phyloP scores from a whole-genome alignment of 1,284 basidiomycete species.

The Sporisorium sorghi region DNA sequence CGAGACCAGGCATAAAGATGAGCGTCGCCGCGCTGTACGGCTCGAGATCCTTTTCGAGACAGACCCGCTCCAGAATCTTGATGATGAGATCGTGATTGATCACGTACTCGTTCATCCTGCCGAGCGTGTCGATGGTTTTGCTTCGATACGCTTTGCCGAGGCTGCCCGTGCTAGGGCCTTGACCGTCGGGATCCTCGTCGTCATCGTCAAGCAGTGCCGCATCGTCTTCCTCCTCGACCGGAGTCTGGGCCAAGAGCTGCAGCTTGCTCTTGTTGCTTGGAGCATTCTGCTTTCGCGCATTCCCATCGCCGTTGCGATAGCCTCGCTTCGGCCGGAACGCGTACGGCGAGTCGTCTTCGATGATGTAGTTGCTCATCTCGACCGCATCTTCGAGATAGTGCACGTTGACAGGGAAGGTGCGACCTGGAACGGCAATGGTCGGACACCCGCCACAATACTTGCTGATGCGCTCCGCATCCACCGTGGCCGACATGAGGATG shows the following conservation, averaged over 20 bases:
- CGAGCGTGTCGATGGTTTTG: constrained; percentile 82
- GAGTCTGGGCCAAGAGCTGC: constrained; percentile 73
- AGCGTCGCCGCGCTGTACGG: constrained; percentile 84
- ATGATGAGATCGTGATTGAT: constrained; percentile 77
- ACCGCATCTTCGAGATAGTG: constrained; percentile 92
- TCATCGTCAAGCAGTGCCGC: constrained; percentile 81
- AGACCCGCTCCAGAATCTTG: constrained; percentile 86
- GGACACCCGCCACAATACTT: constrained; percentile 91
- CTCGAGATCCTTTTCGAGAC: constrained; percentile 75
- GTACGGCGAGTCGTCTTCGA: constrained; percentile 82
- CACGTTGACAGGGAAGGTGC: constrained; percentile 94
- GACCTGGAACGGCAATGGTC: constrained; percentile 81
- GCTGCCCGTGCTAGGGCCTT: constrained; percentile 68
- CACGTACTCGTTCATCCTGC: constrained; percentile 86
- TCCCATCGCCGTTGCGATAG: constrained; percentile 32
- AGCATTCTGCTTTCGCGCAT: constrained; percentile 49
- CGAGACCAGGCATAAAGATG: constrained; percentile 88
- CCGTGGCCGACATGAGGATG: constrained; percentile 96
- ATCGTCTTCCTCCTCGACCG: constrained; percentile 77
- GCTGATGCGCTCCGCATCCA: constrained; percentile 93
- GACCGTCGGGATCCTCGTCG: constrained; percentile 74
- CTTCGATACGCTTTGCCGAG: constrained; percentile 76
- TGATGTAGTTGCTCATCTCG: constrained; percentile 84
- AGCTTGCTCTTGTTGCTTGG: constrained; percentile 74
- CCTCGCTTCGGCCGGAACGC: constrained; percentile 71